phyloP scores from a whole-genome alignment of 306 rosid species.

The Vigna hirtella region DNA sequence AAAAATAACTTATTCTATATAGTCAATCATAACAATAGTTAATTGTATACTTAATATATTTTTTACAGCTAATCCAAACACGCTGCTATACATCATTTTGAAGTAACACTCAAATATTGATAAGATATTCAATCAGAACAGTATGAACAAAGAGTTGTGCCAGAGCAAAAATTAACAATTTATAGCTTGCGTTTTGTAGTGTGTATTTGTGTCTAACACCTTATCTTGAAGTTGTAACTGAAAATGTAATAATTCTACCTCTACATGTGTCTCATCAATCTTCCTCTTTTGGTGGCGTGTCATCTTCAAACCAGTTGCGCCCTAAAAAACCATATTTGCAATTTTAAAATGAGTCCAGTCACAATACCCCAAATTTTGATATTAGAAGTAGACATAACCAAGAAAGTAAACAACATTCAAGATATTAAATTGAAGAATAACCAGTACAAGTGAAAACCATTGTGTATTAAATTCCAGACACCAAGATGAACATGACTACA shows the following conservation, averaged over 20 bases:
- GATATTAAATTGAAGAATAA: slow-evolving; percentile 27
- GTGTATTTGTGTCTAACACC: background rate
- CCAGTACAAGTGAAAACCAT: background rate
- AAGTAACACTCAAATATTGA: slow-evolving; percentile 21
- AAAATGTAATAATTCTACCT: slow-evolving; percentile 63
- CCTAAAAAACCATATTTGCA: slow-evolving; percentile 56
- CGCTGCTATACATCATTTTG: background rate
- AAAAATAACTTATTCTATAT: background rate
- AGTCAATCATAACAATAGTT: background rate
- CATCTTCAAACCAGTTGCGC: slow-evolving; percentile 94
- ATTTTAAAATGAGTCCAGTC: slow-evolving; percentile 40
- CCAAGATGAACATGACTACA: background rate
- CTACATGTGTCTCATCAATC: slow-evolving; percentile 97
- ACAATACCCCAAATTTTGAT: slow-evolving; percentile 17
- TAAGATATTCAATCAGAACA: slow-evolving; percentile 34
- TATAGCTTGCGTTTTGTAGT: slow-evolving; percentile 10
- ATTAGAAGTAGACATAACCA: slow-evolving; percentile 7
- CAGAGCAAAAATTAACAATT: background rate
- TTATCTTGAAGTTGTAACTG: background rate
- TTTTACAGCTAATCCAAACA: background rate
- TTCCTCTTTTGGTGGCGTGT: slow-evolving; percentile 98
- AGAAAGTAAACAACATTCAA: slow-evolving; percentile 18
- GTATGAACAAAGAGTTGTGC: background rate
- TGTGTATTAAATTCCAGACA: slow-evolving; percentile 32
- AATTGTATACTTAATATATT: background rate